Evolutionary conservation across 139 green algal genomes (phyloP).

Genomic region (Chlorella ohadii): DNA sequence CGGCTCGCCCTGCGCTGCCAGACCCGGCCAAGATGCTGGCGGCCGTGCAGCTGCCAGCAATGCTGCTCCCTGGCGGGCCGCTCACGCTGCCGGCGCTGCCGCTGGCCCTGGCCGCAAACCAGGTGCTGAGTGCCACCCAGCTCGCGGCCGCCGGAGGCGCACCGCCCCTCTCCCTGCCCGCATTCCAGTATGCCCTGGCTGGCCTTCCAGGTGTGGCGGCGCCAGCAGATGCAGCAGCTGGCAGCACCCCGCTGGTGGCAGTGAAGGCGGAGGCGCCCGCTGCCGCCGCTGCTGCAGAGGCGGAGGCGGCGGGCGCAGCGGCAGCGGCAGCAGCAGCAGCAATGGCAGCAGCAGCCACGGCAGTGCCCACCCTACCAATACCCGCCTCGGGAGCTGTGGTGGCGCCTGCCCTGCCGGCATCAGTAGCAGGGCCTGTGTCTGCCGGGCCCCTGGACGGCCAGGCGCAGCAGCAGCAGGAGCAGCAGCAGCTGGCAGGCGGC

Average conservation of each 20-base stretch:
- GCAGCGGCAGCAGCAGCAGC: slow-evolving; percentile 3
- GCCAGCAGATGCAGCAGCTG: too few relatives aligned
- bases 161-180: neutral
- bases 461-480: neutral
- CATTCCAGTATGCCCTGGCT: too few relatives aligned
- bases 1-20: too few relatives aligned
- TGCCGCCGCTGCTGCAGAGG: neutral
- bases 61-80: neutral
- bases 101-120: neutral
- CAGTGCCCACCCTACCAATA: neutral
- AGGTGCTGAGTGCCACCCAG: neutral
- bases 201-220: too few relatives aligned
- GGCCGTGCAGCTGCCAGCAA: neutral
- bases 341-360: neutral
- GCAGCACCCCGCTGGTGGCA: neutral
- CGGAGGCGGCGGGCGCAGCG: neutral
- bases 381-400: neutral
- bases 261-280: neutral
- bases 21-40: too few relatives aligned
- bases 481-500: neutral
- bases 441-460: neutral
- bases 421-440: neutral
- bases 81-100: neutral
- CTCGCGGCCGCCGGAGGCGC: neutral
- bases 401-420: neutral